phyloP scores from a whole-genome alignment of 1,139 yeast species.

The Geotrichum macrosporum region DNA sequence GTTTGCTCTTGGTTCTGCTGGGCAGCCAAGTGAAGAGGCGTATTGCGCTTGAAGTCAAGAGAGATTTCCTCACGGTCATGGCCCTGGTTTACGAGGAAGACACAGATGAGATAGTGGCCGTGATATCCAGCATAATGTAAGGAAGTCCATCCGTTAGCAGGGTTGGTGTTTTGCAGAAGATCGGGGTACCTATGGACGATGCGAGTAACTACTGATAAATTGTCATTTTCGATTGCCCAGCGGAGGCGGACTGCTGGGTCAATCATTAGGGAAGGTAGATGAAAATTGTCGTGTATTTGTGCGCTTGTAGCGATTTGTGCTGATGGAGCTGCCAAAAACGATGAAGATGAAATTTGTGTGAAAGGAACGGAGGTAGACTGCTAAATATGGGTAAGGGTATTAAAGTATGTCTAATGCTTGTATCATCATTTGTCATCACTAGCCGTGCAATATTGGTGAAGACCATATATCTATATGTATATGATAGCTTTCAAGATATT shows the following conservation, averaged over 20 bases:
- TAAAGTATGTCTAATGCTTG: no score
- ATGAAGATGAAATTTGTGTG: no score
- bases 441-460: no score
- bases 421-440: no score
- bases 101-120: constrained; percentile 78
- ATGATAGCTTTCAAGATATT: no score
- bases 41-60: constrained; percentile 59
- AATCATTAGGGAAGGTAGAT: constrained; percentile 18
- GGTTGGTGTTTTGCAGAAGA: constrained; percentile 68
- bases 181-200: constrained; percentile 70
- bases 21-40: constrained; percentile 75
- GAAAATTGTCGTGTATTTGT: no score
- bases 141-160: constrained; percentile 79
- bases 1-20: constrained; percentile 71
- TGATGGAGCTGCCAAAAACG: no score
- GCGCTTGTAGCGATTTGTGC: no score
- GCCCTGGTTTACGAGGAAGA: constrained; percentile 46
- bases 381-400: no score
- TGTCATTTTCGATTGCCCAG: constrained; percentile 67
- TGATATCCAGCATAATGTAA: constrained; percentile 81
- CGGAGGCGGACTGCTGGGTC: constrained; percentile 71
- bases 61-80: constrained; percentile 49
- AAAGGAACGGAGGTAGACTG: no score
- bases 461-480: no score
- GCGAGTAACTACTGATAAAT: constrained; percentile 66